Evolutionary conservation across 2,329 filamentous ascomycete genomes (phyloP).

Genomic region (Apiospora arundinis): DNA sequence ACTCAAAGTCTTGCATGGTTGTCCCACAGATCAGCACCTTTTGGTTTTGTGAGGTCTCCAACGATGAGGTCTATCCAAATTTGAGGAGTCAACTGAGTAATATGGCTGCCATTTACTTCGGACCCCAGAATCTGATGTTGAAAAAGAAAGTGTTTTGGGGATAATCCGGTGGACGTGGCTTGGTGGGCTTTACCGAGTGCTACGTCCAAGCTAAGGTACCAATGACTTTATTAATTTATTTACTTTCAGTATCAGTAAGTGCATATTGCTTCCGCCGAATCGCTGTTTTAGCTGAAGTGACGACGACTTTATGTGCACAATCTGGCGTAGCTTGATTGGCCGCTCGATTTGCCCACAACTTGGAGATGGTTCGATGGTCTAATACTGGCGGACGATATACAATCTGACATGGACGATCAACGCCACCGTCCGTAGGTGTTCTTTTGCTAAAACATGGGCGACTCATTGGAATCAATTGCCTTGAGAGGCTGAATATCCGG

Average conservation of each 20-base stretch:
- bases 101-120: not conserved
- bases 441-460: not conserved
- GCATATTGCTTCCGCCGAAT: not conserved
- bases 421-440: not conserved
- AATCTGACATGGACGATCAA: not conserved
- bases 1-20: not conserved
- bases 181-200: not conserved
- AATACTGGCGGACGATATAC: no score
- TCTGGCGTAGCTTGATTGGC: no score
- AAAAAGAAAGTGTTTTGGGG: not conserved
- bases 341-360: no score
- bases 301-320: no score
- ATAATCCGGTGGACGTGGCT: not conserved
- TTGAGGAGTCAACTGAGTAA: not conserved
- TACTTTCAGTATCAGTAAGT: not conserved
- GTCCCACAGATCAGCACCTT: not conserved
- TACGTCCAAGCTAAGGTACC: not conserved
- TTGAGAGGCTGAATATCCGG: not conserved
- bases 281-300: not conserved
- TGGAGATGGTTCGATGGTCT: no score
- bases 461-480: not conserved
- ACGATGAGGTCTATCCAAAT: conserved; percentile 7
- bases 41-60: not conserved
- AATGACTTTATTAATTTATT: not conserved
- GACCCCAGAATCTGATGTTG: not conserved